A percentile compares a stretch with the other conserved stretches of the same genome.
Conservation (phyloP, 192 early-diverging fungal genomes). For the Coemansia brasiliensis region DNA sequence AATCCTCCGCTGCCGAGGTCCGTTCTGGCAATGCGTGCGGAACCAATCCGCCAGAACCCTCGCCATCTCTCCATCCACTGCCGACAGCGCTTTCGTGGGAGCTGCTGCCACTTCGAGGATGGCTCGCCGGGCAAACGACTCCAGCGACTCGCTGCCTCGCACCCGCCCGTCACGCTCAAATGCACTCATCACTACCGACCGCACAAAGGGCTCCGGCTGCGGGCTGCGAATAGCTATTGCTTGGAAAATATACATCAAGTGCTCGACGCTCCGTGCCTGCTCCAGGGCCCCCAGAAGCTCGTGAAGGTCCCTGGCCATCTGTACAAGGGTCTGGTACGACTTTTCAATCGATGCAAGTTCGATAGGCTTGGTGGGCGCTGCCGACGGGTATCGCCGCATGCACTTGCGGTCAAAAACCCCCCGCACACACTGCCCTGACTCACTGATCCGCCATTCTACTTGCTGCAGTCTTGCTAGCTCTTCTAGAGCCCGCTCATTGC, state of each 20-base stretch:
- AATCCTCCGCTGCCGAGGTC: slow-evolving; percentile 32
- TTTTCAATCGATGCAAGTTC: slow-evolving; percentile 11
- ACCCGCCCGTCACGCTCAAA: slow-evolving; percentile 15
- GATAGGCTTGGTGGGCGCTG: slow-evolving; percentile 38
- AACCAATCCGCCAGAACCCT: slow-evolving; percentile 36
- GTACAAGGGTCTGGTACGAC: slow-evolving; percentile 12
- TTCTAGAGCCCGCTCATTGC: slow-evolving; percentile 8
- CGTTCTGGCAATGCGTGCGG: slow-evolving; percentile 43
- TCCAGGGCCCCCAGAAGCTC: slow-evolving; percentile 11
- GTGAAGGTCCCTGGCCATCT: slow-evolving; percentile 14
- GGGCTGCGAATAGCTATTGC: slow-evolving; percentile 8
- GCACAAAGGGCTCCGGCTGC: slow-evolving; percentile 24
- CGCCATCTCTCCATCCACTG: slow-evolving; percentile 21
- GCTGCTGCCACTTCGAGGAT: slow-evolving; percentile 17
- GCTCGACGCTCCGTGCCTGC: slow-evolving; percentile 19
- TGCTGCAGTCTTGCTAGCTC: not conserved
- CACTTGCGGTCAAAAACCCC: slow-evolving; percentile 42
- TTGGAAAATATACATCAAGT: slow-evolving; percentile 24
- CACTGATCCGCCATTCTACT: not conserved
- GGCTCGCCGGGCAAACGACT: slow-evolving; percentile 19
- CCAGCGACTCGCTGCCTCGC: slow-evolving; percentile 17
- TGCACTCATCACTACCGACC: slow-evolving; percentile 37
- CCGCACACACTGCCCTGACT: slow-evolving; percentile 10
- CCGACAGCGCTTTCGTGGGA: not conserved
- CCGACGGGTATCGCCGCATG: slow-evolving; percentile 44